Base-by-base conservation (phyloP, 345 rosid species). In the Barbarea vulgaris region DNA sequence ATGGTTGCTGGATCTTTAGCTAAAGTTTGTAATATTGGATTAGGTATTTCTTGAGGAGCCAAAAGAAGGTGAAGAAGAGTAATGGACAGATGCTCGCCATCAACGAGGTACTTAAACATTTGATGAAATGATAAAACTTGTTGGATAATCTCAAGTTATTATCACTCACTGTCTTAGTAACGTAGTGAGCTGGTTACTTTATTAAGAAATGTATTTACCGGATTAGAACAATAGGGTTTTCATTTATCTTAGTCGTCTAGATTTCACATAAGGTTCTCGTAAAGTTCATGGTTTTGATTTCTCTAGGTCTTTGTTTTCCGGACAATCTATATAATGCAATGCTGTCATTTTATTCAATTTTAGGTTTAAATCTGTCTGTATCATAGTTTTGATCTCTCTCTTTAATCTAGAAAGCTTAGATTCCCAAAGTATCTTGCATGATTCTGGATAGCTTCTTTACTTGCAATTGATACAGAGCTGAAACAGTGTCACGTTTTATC, bases 71-170 rank as follows among this genome's bases (percentile, higher is more conserved):
- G 0, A 85, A 85, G 83, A 85, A 85, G 83, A 85, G 88, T 46
- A 85, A 82, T n/a, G 86, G 88, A 6, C 86, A 85, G 79, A 69
- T 85, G 67, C 88, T 85, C 58, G 88, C 88, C 37, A 85, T 85
- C 33, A 85, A 85, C 58, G 88, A 83, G 86, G 88, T 85, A 76
- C 25, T n/a, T 33, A 19, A 33, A 25, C 46, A 9, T 56, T 56
- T 9, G 3, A 1, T 28, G 33, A 42, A 70, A 47, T 25, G 46
- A 21, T 6, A 44, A 17, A 17, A 15, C 9, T 66, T 5, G 1
- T 2, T 19, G 2, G 3, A 10, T 3, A 9, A 47, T 58, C 25
- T 59, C 2, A 27, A 46, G 24, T 39, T 24, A n/a, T 67, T 5
- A 18, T 60, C 3, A 4, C 12, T 33, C 15, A 18, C 6, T 59